Conservation (phyloP, 495 filamentous ascomycete genomes). For the Niebla homalea region DNA sequence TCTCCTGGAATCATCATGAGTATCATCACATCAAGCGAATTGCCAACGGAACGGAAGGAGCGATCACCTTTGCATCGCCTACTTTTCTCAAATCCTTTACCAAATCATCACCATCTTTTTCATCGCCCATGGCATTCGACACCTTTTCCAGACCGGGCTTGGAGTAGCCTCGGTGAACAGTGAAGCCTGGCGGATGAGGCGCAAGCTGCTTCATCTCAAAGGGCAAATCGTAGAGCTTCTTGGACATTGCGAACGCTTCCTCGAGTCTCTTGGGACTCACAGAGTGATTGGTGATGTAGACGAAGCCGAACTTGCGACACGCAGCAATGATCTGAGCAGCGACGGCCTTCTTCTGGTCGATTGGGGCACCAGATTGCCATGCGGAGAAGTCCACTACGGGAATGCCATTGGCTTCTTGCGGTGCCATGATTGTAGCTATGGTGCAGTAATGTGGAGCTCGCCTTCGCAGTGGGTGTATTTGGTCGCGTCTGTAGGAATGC, state of each 20-base stretch:
- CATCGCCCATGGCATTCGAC: slow-evolving; percentile 41
- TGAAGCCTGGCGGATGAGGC: slow-evolving; percentile 46
- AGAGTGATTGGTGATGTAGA: slow-evolving; percentile 44
- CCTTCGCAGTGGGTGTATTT: no score
- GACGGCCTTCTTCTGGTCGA: slow-evolving; percentile 25
- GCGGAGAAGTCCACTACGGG: slow-evolving; percentile 41
- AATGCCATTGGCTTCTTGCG: slow-evolving; percentile 17
- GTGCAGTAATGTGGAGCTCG: no score
- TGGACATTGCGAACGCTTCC: slow-evolving; percentile 42
- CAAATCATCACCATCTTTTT: slow-evolving; percentile 20
- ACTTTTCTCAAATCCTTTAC: slow-evolving; percentile 27
- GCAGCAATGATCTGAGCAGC: slow-evolving; percentile 38
- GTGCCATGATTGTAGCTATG: no score
- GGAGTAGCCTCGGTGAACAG: slow-evolving; percentile 51
- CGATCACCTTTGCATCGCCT: slow-evolving; percentile 29
- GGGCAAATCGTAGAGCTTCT: slow-evolving; percentile 32
- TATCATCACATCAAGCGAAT: neutral
- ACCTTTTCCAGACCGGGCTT: slow-evolving; percentile 54
- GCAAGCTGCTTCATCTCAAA: slow-evolving; percentile 37
- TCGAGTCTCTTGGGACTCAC: slow-evolving; percentile 31
- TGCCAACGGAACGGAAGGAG: neutral
- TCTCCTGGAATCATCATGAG: slow-evolving; percentile 34
- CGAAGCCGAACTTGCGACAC: slow-evolving; percentile 45
- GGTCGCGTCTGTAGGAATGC: no score
- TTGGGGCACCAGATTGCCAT: slow-evolving; percentile 23